Base-by-base conservation (phyloP, 129 eudicot species). In the Silybum marianum region DNA sequence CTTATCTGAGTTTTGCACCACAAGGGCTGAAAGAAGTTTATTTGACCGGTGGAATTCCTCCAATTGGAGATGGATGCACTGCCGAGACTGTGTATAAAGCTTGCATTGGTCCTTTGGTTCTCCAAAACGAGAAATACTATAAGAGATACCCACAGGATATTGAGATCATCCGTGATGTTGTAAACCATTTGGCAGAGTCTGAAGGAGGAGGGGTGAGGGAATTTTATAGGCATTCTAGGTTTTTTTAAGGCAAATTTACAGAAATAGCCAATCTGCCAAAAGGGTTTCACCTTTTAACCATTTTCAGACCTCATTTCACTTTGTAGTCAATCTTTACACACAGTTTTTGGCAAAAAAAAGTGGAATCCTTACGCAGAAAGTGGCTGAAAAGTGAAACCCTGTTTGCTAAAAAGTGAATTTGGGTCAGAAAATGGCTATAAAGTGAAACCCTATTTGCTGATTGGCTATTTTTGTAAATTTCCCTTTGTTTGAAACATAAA, bases 121-220 rank as follows among this genome's bases (percentile, higher is more conserved):
- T 18, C 23, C 99, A 95, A 76, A 95, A 95, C 67, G 87, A 80
- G 76, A 95, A 95, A 88, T 95, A 89, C 81, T 95, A 95, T 85
- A 73, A 88, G 77, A 90, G 97, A 82, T 92, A 92, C 87, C 99
- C 99, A n/a, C 92, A 91, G 77, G 98, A 95, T 78, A 65, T 89
- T 76, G 72, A 90, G 75, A 83, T 88, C 75, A 93, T 92, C 39
- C 88, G 70, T 12, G 97, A 92, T 51, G 87, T 95, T 69, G 97
- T 95, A 13, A 88, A 70, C 58, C 65, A 90, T 78, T 80, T 95
- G 84, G 88, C 94, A 22, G 89, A 87, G 81, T 88, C 95, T 22
- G 92, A 90, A 89, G 97, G 95, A 73, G 99, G 98, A 40, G 99
- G 99, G 91, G 98, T 92, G 78, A 83, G 99, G 30, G 69, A 58